Conservation (phyloP, 2,329 filamentous ascomycete species). For the Xylariaceae sp. region DNA sequence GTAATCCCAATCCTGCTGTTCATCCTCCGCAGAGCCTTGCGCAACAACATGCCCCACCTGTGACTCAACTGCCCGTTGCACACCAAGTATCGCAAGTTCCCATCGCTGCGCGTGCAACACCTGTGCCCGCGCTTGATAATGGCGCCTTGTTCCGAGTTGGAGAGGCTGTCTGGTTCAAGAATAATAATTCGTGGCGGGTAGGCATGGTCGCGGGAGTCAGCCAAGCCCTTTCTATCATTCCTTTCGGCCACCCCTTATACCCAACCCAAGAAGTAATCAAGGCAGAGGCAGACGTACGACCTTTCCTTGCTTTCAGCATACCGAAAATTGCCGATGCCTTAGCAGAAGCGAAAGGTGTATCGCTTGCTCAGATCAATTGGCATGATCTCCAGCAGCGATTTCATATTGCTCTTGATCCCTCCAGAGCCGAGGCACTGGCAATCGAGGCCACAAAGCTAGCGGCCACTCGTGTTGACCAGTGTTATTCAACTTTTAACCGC, state of each 20-base stretch:
- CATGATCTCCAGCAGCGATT: constrained; percentile 32
- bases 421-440: constrained; percentile 41
- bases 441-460: constrained; percentile 53
- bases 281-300: constrained; percentile 42
- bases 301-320: constrained; percentile 52
- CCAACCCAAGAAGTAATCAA: constrained; percentile 40
- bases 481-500: constrained; percentile 48
- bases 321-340: constrained; percentile 38
- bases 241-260: constrained; percentile 39
- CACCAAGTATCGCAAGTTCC: not conserved
- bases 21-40: not conserved
- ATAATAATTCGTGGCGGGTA: constrained; percentile 46
- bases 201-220: constrained; percentile 37
- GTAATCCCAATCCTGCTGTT: not conserved
- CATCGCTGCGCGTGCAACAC: not conserved
- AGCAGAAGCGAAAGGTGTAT: constrained; percentile 37
- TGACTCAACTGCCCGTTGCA: not conserved
- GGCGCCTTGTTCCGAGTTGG: constrained; percentile 44
- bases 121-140: constrained; percentile 16
- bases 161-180: constrained; percentile 51
- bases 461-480: constrained; percentile 47
- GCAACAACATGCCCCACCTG: not conserved
- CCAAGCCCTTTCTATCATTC: constrained; percentile 35
- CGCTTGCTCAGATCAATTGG: constrained; percentile 45
- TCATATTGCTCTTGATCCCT: constrained; percentile 31